Evolutionary conservation across 306 rosid species (phyloP).

Genomic region (Vicia faba): DNA sequence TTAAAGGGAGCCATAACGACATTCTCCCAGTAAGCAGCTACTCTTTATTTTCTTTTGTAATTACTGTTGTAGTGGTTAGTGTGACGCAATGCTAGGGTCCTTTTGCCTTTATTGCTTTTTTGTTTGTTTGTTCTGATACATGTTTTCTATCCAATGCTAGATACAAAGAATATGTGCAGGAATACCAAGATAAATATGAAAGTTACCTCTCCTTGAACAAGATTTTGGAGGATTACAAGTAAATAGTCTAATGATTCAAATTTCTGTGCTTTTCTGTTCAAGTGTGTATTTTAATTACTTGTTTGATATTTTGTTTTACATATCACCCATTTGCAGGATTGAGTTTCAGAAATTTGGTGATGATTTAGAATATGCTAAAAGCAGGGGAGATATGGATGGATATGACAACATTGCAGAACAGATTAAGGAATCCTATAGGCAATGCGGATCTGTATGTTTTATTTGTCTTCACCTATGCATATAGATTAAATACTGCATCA

Average conservation of each 20-base stretch:
- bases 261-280: slow-evolving; percentile 17
- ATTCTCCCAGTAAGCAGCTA: slow-evolving; percentile 73
- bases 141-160: slow-evolving; percentile 48
- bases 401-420: slow-evolving; percentile 56
- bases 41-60: slow-evolving; percentile 15
- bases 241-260: slow-evolving; percentile 20
- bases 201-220: slow-evolving; percentile 83
- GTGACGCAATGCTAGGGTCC: slow-evolving; percentile 5
- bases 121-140: slow-evolving; percentile 32
- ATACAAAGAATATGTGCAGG: slow-evolving; percentile 86
- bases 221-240: slow-evolving; percentile 82
- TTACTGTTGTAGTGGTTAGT: slow-evolving; percentile 9
- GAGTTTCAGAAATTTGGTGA: slow-evolving; percentile 69
- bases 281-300: slow-evolving; percentile 24
- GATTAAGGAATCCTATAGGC: slow-evolving; percentile 70
- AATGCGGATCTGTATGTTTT: slow-evolving; percentile 64
- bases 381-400: slow-evolving; percentile 64
- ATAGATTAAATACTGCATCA: not conserved
- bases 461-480: slow-evolving; percentile 25
- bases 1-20: slow-evolving; percentile 77
- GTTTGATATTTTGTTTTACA: slow-evolving; percentile 32
- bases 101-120: slow-evolving; percentile 34
- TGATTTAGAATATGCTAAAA: slow-evolving; percentile 62
- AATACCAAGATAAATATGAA: slow-evolving; percentile 81
- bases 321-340: slow-evolving; percentile 51